Evolutionary conservation across 169 alveolate genomes (phyloP), one percentile per base, ranked within the genome.

Genomic region (Toxoplasma gondii): DNA sequence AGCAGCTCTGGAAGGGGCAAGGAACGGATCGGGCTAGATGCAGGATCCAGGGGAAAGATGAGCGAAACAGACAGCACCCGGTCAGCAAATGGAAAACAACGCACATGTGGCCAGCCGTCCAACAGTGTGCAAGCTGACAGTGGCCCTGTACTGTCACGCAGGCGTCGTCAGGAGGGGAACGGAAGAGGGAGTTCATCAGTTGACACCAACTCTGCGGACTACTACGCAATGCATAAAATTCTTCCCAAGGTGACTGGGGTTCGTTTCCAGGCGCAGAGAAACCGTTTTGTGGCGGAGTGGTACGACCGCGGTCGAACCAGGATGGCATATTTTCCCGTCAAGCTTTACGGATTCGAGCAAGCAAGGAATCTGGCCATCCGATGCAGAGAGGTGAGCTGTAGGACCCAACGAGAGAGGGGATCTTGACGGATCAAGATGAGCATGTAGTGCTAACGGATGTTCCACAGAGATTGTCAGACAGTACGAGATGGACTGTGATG

Each of bases 231-330:
- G 86, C 90, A 82, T 31, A 82, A 44, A 36, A 67, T 67, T 19
- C n/a, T 88, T 7, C 86, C 93, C 38, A 88, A 88, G 64, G 93
- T 88, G 34, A 88, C 82, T 54, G 93, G 93, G n/a, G 86, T 88
- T 29, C 93, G 93, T 41, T 88, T 64, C 38, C 93, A 88, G 43
- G 93, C 84, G 0, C 93, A 88, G 93, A 34, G 93, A 27, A 64
- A 58, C 36, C 54, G 93, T 10, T 88, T 58, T 88, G 93, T 88
- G 34, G 93, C 93, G 2, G 93, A 88, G 86, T 88, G 86, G 93
- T 88, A 67, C 38, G 93, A 88, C n/a, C 93, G 53, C 45, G 86
- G 93, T 7, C 39, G 78, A 69, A 88, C 84, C 39, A 19, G 84
- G 41, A 88, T 88, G 93, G 93, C 93, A 7, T 88, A 88, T 41